A percentile compares a stretch with the other conserved stretches of the same genome.
These are phyloP conservation scores for Xylaria hypoxylon DNA, from an alignment of 2,329 filamentous ascomycete genomes.

Conservation along the genomic window DNA sequence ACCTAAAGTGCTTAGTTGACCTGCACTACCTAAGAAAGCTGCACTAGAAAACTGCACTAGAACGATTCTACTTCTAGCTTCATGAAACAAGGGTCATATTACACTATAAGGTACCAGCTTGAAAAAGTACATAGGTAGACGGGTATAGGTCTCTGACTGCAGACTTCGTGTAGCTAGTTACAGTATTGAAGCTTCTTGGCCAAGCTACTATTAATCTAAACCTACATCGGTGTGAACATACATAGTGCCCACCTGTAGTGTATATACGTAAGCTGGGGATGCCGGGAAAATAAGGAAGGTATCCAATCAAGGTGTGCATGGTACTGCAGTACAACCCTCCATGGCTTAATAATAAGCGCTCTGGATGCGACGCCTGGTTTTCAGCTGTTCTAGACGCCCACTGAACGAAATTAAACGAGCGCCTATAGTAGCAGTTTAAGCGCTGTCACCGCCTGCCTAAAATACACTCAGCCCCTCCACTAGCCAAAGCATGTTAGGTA, in stretches of 20 bases:
- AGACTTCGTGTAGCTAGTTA: slow-evolving; percentile 25
- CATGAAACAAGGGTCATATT: slow-evolving; percentile 1
- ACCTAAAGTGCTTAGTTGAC: too few species aligned
- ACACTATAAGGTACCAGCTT: too few species aligned
- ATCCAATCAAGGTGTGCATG: slow-evolving; percentile 22
- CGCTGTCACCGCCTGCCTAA: slow-evolving; percentile 39
- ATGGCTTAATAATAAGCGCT: slow-evolving; percentile 21
- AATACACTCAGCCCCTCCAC: slow-evolving; percentile 11
- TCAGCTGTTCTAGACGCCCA: slow-evolving; percentile 11
- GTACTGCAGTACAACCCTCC: slow-evolving; percentile 28
- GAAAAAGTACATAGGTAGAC: background rate
- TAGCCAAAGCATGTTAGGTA: background rate
- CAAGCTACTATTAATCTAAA: slow-evolving; percentile 5
- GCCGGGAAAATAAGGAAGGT: background rate
- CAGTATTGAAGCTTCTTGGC: background rate
- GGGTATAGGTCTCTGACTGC: background rate
- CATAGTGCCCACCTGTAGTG: too few species aligned
- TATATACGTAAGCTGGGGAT: slow-evolving; percentile 7
- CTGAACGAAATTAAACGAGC: slow-evolving; percentile 4
- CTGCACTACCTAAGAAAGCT: too few species aligned
- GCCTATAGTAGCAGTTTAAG: slow-evolving; percentile 24
- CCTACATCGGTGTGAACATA: slow-evolving; percentile 20
- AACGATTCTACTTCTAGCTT: background rate
- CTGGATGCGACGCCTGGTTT: slow-evolving; percentile 25
- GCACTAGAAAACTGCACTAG: too few species aligned